phyloP scores from a whole-genome alignment of 2,329 filamentous ascomycete species.

The Bretziella fagacearum region DNA sequence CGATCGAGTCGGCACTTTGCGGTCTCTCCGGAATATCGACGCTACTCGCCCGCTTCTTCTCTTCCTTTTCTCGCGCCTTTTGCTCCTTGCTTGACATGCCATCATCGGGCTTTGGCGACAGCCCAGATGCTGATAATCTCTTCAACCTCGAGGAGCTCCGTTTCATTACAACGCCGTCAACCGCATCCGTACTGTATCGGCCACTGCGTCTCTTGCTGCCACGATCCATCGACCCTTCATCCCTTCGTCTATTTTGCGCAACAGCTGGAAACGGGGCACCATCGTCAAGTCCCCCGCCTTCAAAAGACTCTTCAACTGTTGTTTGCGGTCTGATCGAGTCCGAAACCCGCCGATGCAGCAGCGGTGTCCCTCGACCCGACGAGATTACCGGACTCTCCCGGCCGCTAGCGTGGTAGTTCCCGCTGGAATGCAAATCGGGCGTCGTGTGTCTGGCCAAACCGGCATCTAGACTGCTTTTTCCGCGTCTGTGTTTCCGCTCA shows the following conservation, averaged over 20 bases:
- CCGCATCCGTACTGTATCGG: conserved; percentile 31
- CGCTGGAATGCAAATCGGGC: conserved; percentile 1
- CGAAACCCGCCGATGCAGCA: conserved; percentile 7
- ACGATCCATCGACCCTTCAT: conserved; percentile 29
- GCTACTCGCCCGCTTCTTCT: conserved; percentile 17
- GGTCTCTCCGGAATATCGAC: conserved; percentile 41
- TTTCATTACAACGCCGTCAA: conserved; percentile 30
- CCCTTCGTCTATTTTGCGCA: conserved; percentile 40
- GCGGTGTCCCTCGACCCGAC: not conserved
- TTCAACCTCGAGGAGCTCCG: conserved; percentile 42
- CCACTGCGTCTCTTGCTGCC: conserved; percentile 27
- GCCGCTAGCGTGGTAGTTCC: not conserved
- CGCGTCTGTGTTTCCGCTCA: conserved; percentile 8
- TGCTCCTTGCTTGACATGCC: not conserved
- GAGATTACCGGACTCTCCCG: not conserved
- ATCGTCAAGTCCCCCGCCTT: conserved; percentile 32
- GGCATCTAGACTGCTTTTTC: conserved; percentile 10
- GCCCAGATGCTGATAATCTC: conserved; percentile 30
- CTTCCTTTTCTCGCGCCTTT: conserved; percentile 19
- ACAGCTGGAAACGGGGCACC: conserved; percentile 55
- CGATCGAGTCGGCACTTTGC: conserved; percentile 68
- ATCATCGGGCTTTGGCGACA: not conserved
- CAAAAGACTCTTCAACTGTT: not conserved
- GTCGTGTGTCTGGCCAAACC: not conserved
- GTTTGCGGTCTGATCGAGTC: conserved; percentile 9